A percentile compares a stretch with the other conserved stretches of the same genome.
phyloP scores from a whole-genome alignment of 2,329 filamentous ascomycete genomes.

The Calonectria pauciramosa region DNA sequence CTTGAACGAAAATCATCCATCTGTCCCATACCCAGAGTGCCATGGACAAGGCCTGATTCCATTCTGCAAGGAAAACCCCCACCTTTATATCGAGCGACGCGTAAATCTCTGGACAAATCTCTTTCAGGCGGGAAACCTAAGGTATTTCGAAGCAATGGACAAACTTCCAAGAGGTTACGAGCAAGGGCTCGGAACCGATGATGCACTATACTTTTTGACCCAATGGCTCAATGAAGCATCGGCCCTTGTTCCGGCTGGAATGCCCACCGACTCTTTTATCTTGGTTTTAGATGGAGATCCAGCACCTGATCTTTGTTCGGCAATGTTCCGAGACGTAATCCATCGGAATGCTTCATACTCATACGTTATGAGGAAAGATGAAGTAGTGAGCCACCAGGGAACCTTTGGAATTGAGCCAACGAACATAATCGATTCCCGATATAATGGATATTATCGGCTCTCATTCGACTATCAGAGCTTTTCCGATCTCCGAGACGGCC shows the following conservation, averaged over 20 bases:
- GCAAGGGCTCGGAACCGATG: neutral
- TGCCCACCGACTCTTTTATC: neutral
- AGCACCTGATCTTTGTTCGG: neutral
- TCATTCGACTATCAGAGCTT: too few relatives aligned
- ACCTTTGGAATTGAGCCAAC: too few relatives aligned
- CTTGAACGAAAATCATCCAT: constrained; percentile 20
- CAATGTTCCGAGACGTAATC: neutral
- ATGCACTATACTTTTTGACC: neutral
- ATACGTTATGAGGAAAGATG: neutral
- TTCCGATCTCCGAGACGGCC: too few relatives aligned
- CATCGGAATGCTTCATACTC: neutral
- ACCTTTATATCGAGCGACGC: constrained; percentile 27
- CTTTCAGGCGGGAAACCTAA: constrained; percentile 18
- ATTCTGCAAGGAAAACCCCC: constrained; percentile 20
- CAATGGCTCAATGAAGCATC: neutral
- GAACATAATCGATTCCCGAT: too few relatives aligned
- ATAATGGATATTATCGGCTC: too few relatives aligned
- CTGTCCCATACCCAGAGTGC: neutral
- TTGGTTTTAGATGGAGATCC: neutral
- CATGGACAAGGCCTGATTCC: constrained; percentile 14
- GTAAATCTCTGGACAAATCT: constrained; percentile 13
- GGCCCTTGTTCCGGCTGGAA: neutral
- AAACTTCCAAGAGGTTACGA: neutral
- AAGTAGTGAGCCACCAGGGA: too few relatives aligned
- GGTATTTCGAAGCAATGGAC: constrained; percentile 31